These are phyloP conservation scores for Paramecium biaurelia DNA, from an alignment of 73 alveolate genomes.

Conservation along the genomic window DNA sequence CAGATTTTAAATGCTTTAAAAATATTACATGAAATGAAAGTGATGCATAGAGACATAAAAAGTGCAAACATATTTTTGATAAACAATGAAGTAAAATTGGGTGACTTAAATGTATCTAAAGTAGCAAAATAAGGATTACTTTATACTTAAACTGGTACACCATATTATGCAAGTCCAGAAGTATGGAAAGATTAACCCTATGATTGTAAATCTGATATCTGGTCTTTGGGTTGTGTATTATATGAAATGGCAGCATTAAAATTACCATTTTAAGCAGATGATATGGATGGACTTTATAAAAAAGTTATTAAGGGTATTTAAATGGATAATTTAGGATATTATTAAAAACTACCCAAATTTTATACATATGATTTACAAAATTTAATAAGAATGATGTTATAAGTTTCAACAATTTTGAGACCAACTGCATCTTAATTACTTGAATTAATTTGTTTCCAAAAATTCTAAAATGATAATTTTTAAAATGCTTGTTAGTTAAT, in stretches of 20 bases:
- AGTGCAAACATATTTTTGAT: conserved; percentile 77
- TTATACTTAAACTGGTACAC: conserved; percentile 95
- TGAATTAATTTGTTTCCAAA: background rate
- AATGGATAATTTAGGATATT: conserved; percentile 28
- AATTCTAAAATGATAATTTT: background rate
- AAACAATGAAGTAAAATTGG: conserved; percentile 69
- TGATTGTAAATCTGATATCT: conserved; percentile 67
- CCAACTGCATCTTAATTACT: background rate
- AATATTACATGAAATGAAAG: conserved; percentile 63
- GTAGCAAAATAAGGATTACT: conserved; percentile 81
- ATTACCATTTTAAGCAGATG: conserved; percentile 74
- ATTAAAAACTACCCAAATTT: conserved; percentile 27
- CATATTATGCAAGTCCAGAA: conserved; percentile 91
- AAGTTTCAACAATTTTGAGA: background rate
- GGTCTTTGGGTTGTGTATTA: conserved; percentile 79
- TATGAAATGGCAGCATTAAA: conserved; percentile 73
- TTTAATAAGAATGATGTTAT: conserved; percentile 36
- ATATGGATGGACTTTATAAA: conserved; percentile 71
- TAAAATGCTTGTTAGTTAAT: background rate
- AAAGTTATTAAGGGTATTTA: conserved; percentile 57
- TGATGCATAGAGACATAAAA: conserved; percentile 75
- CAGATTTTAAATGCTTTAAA: conserved; percentile 68
- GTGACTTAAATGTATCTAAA: conserved; percentile 89
- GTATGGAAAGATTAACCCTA: conserved; percentile 78
- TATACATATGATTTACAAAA: background rate